phyloP scores from a whole-genome alignment of 192 early-diverging fungal species.

The Thoreauomyces humboldtii region DNA sequence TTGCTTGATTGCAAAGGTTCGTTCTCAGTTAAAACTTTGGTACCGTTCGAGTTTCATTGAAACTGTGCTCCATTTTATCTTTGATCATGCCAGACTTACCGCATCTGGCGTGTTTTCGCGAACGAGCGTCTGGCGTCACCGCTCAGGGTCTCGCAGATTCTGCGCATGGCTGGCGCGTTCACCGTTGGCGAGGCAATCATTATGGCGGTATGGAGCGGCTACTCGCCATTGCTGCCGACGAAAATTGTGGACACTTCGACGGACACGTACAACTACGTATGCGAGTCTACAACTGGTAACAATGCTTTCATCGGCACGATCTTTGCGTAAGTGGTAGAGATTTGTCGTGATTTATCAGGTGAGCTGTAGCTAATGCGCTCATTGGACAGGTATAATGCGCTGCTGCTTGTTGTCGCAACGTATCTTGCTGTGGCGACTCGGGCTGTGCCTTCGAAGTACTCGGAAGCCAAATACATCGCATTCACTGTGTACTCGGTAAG shows the following conservation, averaged over 20 bases:
- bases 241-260: not conserved
- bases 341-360: too few relatives aligned
- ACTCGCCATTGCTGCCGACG: constrained; percentile 2
- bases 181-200: constrained; percentile 1
- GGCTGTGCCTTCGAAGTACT: not conserved
- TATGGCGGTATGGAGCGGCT: constrained; percentile 11
- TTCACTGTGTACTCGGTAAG: constrained; percentile 15
- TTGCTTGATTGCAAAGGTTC: constrained; percentile 14
- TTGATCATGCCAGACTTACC: not conserved
- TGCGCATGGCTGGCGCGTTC: constrained; percentile 1
- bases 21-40: too few relatives aligned
- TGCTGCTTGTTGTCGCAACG: constrained; percentile 2
- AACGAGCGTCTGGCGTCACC: constrained; percentile 15
- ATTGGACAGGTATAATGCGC: constrained; percentile 3
- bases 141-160: not conserved
- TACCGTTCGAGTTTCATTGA: too few relatives aligned
- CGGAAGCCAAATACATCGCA: constrained; percentile 9
- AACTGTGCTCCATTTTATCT: not conserved
- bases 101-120: constrained; percentile 8
- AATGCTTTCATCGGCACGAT: not conserved
- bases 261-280: constrained; percentile 2
- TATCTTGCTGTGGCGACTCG: constrained; percentile 1
- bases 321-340: not conserved
- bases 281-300: not conserved
- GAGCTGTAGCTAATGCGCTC: not conserved